Evolutionary conservation across 352 stramenopile species (phyloP), one percentile per base, ranked within the genome.

Genomic region (Phytophthora cryptogea): DNA sequence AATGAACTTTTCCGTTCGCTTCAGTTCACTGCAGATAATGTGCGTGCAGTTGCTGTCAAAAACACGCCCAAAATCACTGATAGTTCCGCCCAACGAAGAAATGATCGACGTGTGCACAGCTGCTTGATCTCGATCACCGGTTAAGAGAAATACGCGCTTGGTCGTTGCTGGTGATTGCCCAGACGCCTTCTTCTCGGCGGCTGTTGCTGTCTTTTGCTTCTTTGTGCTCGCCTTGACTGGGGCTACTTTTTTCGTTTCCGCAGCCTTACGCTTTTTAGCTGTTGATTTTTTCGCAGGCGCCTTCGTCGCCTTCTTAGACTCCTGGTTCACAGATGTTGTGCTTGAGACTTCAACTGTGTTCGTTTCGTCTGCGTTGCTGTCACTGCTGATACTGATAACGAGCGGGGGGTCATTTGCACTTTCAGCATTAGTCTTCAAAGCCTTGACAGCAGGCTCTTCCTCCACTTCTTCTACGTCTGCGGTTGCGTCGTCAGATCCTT

Each of bases 1-100:
- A 16, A 95, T 75, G 52, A 95, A 92, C 59, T 95, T 95, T 58
- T 95, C 87, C 4, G 87, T 95, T 2, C 87, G 80, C 69, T 92
- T 92, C 26, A 95, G 74, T 53, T 94, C 83, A 32, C 78, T 92
- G 63, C 83, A 94, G 54, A 95, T 92, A 63, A 95, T 89, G 63
- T 95, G 83, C 3, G 87, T 94, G 63, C 85, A 88, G 17, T 68
- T 68, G 37, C 55, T 72, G 36, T 95, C 85, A 62, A 80, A 95
- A 14, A 78, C 76, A 23, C 87, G 78, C 35, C 76, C 80, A 31
- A 76, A 86, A 23, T 88, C 61, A 55, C 84, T 88, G 13, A 92
- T 77, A 13, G 52, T 72, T 35, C 76, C 85, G 39, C 82, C 85
- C 14, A 95, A 62, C 2, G 69, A 72, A 27, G 76, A 63, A 57